Conservation (phyloP, 371 early-diverging fungal species). For the Circinella umbellata region DNA sequence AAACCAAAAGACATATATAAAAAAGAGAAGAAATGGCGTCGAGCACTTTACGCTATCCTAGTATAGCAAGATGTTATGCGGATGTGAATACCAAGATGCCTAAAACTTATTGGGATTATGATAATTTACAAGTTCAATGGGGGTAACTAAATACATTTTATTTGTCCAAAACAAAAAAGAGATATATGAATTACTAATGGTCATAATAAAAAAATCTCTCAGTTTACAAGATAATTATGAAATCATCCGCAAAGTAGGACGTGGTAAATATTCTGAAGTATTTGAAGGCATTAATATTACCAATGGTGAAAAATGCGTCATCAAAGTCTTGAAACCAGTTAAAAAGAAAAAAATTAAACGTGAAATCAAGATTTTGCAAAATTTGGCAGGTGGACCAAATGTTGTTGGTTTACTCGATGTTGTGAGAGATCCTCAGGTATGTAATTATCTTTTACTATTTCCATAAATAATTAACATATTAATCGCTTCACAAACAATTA, state of each 20-base stretch:
- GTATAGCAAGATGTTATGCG: constrained; percentile 86
- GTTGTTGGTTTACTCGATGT: constrained; percentile 95
- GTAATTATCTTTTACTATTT: constrained; percentile 1
- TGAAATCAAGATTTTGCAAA: constrained; percentile 99
- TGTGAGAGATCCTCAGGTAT: constrained; percentile 93
- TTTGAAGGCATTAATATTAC: constrained; percentile 96
- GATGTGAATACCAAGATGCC: constrained; percentile 87
- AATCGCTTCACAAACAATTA: not conserved
- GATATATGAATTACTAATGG: not conserved
- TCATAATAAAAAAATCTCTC: not conserved
- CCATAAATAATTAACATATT: not conserved
- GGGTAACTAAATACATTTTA: constrained; percentile 56
- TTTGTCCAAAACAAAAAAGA: not conserved
- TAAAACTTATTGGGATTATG: constrained; percentile 96
- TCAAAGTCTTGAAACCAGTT: constrained; percentile 99
- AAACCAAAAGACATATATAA: no score
- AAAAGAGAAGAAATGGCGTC: not conserved
- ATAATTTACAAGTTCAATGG: constrained; percentile 85
- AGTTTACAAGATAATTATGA: constrained; percentile 92
- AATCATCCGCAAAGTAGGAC: constrained; percentile 95
- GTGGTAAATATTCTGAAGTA: constrained; percentile 99
- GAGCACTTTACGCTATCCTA: constrained; percentile 27
- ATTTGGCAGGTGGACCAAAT: constrained; percentile 94
- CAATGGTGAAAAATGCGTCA: constrained; percentile 87
- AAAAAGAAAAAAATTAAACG: constrained; percentile 99